Evolutionary conservation across 2,329 filamentous ascomycete genomes (phyloP), one percentile per base, ranked within the genome.

Genomic region (Pleomassaria siparia): DNA sequence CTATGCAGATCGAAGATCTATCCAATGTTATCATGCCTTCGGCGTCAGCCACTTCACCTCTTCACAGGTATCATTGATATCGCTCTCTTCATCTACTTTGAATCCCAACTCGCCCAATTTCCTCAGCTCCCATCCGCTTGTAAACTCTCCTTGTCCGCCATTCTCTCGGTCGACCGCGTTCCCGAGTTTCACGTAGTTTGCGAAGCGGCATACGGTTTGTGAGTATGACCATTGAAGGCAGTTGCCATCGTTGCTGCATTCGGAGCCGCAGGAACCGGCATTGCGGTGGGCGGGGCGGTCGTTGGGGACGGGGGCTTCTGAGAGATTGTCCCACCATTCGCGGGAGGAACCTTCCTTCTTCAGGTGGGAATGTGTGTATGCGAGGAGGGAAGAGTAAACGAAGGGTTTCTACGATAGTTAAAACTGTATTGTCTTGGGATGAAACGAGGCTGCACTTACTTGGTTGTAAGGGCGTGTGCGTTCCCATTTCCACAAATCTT

Each of bases 401-500:
- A 71, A 67, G 10, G 67, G 65, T 62, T 67, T 68, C 66, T 70
- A 21, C 33, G 16, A 45, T 55, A 9, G 22, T 55, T 49, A 56
- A 13, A 28, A 46, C 48, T 28, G n/a, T 12, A 21, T 37, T 10
- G 12, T n/a, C n/a, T n/a, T n/a, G 25, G 10, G 24, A 21, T 10
- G 18, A 9, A 9, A 24, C 10, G 41, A 11, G 15, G 16, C 7
- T n/a, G n/a, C 6, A 12, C 61, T 18, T 58, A 67, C 67, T 35
- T 52, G 55, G 30, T 66, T 69, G 43, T 66, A 65, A 20, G 64
- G 66, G 24, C 70, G 56, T 44, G 62, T 67, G 47, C 70, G 64
- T 53, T 73, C 71, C 70, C 75, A 83, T 46, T 73, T 70, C 72
- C 77, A 79, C 32, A 82, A 60, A 0, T 70, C 66, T 9, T 69